These are phyloP conservation scores for Ceratobasidium sp. DNA, from an alignment of 1,284 basidiomycete genomes.

Conservation along the genomic window DNA sequence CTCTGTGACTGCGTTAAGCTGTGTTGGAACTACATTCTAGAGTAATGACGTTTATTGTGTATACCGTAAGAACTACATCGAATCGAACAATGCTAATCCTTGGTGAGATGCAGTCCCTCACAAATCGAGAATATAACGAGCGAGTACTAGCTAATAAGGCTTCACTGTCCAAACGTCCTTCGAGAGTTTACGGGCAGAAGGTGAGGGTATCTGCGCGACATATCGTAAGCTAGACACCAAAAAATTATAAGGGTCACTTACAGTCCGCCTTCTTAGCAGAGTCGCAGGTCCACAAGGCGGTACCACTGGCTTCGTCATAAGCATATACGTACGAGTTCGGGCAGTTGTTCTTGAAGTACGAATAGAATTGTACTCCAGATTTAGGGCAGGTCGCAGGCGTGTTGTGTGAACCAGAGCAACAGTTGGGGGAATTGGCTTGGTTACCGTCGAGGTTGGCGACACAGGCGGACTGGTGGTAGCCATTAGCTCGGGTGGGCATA, in stretches of 20 bases:
- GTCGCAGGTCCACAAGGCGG: constrained; percentile 32
- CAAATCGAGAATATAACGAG: no score
- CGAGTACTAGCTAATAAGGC: no score
- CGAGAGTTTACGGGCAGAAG: constrained; percentile 53
- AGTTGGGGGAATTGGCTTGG: constrained; percentile 64
- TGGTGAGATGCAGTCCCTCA: no score
- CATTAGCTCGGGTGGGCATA: constrained; percentile 59
- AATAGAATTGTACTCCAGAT: constrained; percentile 33
- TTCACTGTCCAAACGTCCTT: no score
- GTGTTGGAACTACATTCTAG: no score
- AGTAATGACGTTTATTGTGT: no score
- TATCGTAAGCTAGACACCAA: constrained; percentile 48
- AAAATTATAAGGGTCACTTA: constrained; percentile 4
- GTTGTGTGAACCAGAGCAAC: constrained; percentile 68
- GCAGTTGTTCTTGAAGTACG: constrained; percentile 12
- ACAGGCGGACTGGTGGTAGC: constrained; percentile 62
- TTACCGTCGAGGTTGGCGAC: constrained; percentile 63
- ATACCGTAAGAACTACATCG: no score
- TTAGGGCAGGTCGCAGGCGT: constrained; percentile 61
- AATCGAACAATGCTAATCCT: no score
- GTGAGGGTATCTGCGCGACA: constrained; percentile 52
- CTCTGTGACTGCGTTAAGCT: background rate
- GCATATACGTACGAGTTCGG: constrained; percentile 31
- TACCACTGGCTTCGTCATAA: constrained; percentile 26
- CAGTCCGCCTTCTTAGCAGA: constrained; percentile 42